These are phyloP conservation scores for Xylona heveae DNA, from an alignment of 495 filamentous ascomycete genomes.

Conservation along the genomic window DNA sequence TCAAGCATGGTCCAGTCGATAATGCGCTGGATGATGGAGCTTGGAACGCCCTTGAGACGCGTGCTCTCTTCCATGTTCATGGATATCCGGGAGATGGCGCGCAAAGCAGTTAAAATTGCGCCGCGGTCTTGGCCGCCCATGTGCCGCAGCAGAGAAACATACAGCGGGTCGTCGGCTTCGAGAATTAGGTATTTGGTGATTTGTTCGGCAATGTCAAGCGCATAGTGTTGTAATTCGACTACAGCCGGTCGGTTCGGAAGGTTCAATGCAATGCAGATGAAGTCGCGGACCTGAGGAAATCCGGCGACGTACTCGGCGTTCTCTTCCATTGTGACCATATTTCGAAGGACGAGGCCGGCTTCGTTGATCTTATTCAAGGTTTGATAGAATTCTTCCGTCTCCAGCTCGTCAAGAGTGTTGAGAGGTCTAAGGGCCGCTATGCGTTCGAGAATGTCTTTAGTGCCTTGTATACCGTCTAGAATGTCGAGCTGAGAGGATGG, in stretches of 20 bases:
- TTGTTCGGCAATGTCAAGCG: constrained; percentile 82
- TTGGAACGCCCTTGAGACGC: constrained; percentile 48
- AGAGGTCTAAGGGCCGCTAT: constrained; percentile 33
- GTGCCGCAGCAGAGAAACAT: constrained; percentile 49
- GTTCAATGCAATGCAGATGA: constrained; percentile 60
- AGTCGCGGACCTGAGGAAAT: constrained; percentile 49
- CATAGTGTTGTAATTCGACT: constrained; percentile 77
- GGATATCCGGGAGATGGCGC: constrained; percentile 70
- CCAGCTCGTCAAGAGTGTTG: constrained; percentile 43
- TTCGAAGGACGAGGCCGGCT: constrained; percentile 70
- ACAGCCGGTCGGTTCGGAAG: constrained; percentile 52
- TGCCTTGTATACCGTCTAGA: constrained; percentile 60
- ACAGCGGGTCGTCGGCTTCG: constrained; percentile 50
- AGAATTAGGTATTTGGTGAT: constrained; percentile 61
- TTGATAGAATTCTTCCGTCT: constrained; percentile 49
- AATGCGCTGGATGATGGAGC: constrained; percentile 39
- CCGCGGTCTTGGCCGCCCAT: constrained; percentile 62
- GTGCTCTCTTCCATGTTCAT: constrained; percentile 65
- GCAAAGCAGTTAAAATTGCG: constrained; percentile 61
- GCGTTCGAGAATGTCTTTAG: constrained; percentile 47
- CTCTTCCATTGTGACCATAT: constrained; percentile 77
- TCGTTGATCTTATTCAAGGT: constrained; percentile 59
- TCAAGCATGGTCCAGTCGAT: constrained; percentile 68
- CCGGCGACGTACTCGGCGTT: constrained; percentile 69
- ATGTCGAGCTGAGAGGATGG: constrained; percentile 20